Base-by-base conservation (phyloP, 106 monocot genomes). In the Allium fistulosum region DNA sequence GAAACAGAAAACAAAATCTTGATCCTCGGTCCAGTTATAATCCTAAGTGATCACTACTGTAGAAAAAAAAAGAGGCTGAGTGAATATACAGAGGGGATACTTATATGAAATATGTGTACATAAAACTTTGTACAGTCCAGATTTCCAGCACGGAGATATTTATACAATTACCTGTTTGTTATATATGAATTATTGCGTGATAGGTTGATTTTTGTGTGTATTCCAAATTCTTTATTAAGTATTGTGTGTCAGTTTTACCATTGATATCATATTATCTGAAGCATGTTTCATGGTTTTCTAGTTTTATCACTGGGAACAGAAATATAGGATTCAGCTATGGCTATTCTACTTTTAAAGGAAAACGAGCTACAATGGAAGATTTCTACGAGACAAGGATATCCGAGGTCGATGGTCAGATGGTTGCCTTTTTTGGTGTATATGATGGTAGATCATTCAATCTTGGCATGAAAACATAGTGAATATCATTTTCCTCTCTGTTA, bases 351-450 rank as follows among this genome's bases (percentile, higher is more conserved):
- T 86, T 79, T 50, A 80, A 83, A 65, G 86, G 86, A 13, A 90
- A 86, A 81, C 75, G 86, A n/a, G 61, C 83, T 71, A 79, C 90
- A 12, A 86, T 90, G 90, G 90, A 90, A 69, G 86, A 90, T 68
- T 86, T 75, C 60, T 90, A 66, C 46, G 83, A 79, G 51, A 83
- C 86, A 49, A 80, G 78, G 53, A 86, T 81, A 71, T 69, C 71
- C 47, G 86, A 83, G 70, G 78, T 90, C 14, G 76, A 83, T 77
- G 83, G 86, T 60, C 83, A 79, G 64, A 81, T 77, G 75, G 80
- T 86, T 74, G 86, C 80, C 55, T 81, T 83, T 63, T 90, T 90
- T 69, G 90, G 80, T 63, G 90, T 90, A 73, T 90, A 81, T 76
- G 86, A 90, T 76, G 90, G 86, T 86, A 89, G 3, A 50, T 8